These are phyloP conservation scores for Coniochaeta hoffmannii DNA, from an alignment of 2,329 filamentous ascomycete genomes.

Conservation along the genomic window DNA sequence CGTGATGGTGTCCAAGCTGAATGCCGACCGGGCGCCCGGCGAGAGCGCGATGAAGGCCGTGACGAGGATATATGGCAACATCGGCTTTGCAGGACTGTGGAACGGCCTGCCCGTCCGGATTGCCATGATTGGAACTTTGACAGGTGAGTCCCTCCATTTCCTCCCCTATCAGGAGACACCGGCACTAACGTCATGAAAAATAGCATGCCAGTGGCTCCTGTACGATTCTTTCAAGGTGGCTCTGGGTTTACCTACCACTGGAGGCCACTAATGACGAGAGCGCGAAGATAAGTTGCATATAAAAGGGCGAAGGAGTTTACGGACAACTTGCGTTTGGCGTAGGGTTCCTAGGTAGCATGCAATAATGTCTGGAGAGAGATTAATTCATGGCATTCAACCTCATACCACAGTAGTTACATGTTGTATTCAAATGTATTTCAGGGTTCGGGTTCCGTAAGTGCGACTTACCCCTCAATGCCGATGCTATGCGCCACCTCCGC, in stretches of 20 bases:
- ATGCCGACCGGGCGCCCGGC: constrained; percentile 66
- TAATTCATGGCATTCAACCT: too few relatives aligned
- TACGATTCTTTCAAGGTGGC: constrained; percentile 3
- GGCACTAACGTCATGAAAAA: too few relatives aligned
- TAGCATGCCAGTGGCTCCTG: constrained; percentile 30
- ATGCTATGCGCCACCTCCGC: not conserved
- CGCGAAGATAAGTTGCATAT: too few relatives aligned
- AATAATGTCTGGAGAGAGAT: too few relatives aligned
- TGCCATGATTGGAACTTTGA: constrained; percentile 80
- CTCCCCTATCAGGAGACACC: too few relatives aligned
- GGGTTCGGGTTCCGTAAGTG: not conserved
- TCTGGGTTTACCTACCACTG: not conserved
- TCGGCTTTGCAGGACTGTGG: constrained; percentile 85
- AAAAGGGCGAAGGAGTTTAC: too few relatives aligned
- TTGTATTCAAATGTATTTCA: not conserved
- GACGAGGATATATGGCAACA: constrained; percentile 74
- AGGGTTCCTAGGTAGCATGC: too few relatives aligned
- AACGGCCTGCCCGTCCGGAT: constrained; percentile 80
- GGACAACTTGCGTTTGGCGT: too few relatives aligned
- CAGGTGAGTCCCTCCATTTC: too few relatives aligned
- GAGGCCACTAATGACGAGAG: too few relatives aligned
- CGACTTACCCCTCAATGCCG: not conserved
- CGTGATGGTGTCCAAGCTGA: constrained; percentile 91
- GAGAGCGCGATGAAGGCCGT: constrained; percentile 74
- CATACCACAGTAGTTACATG: too few relatives aligned